Evolutionary conservation across 202 grass and related monocot genomes (phyloP), one percentile per base, ranked within the genome.

Genomic region (Brachypodium distachyon): DNA sequence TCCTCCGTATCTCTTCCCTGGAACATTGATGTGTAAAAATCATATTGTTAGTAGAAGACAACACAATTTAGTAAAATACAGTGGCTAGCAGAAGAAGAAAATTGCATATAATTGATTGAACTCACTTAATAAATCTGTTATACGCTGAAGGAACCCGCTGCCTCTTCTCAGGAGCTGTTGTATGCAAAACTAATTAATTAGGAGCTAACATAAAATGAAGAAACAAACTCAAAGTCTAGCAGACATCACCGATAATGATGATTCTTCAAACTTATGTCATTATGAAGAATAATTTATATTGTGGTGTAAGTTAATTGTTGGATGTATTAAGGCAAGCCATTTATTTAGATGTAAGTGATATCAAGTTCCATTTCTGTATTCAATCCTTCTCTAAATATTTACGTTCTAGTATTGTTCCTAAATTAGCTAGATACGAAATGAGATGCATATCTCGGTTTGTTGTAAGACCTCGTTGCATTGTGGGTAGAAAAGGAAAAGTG

Each of bases 51-150:
- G 52, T 46, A 56, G 6, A 58, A 46, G 12, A 69, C 5, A 32
- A 18, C 6, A 71, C 7, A 76, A 16, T 17, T 52, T 68, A 27
- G 79, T 61, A 50, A 23, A 56, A 74, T 25, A n/a, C n/a, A n/a
- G 40, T 18, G 5, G 7, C 10, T 17, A n/a, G 7, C 4, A 48
- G 16, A 52, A 74, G 7, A 54, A 48, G 2, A 27, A 51, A 51
- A 1, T 10, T 32, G n/a, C n/a, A 52, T 40, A 37, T 74, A 78
- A 18, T 26, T 32, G 13, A 39, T 50, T 17, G 57, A 81, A 83
- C 91, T 95, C 70, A 99, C 92, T 95, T 99, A 80, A 95, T 99
- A 83, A 99, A 99, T 70, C 87, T 75, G 67, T 98, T 98, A 72
- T 98, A 98, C 28, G 95, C 95, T 67, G 95, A 98, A 32, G 95